Conservation (phyloP, 2,329 filamentous ascomycete species). For the Ophiocordyceps camponoti-floridani region DNA sequence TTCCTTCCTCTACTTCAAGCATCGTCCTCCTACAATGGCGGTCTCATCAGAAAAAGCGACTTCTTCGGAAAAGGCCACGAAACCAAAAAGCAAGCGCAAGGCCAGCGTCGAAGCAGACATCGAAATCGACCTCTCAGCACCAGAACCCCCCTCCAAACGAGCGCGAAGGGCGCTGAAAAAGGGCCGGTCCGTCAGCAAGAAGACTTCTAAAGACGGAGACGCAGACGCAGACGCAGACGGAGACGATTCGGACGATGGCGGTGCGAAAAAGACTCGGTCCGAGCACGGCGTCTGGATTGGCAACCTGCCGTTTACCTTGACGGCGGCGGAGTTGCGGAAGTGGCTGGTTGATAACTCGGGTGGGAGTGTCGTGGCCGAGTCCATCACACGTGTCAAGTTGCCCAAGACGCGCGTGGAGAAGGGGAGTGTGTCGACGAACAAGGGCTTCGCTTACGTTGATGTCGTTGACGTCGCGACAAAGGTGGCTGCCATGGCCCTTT, state of each 20-base stretch:
- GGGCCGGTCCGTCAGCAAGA: constrained; percentile 38
- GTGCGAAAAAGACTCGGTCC: constrained; percentile 40
- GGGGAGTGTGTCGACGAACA: constrained; percentile 37
- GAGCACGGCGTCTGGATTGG: constrained; percentile 89
- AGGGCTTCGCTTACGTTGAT: constrained; percentile 93
- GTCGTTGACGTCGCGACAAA: constrained; percentile 56
- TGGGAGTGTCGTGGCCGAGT: constrained; percentile 43
- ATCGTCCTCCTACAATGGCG: not conserved
- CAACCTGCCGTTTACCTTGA: constrained; percentile 74
- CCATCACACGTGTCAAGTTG: constrained; percentile 73
- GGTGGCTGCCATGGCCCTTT: constrained; percentile 64
- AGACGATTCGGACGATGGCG: constrained; percentile 15
- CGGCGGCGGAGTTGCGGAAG: constrained; percentile 52
- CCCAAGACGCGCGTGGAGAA: constrained; percentile 32
- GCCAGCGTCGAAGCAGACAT: constrained; percentile 46
- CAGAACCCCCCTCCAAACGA: constrained; percentile 90
- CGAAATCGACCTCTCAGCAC: constrained; percentile 76
- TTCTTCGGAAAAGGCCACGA: not conserved
- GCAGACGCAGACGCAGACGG: constrained; percentile 10
- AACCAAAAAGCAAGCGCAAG: constrained; percentile 43
- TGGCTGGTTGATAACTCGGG: constrained; percentile 64
- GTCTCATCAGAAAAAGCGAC: not conserved
- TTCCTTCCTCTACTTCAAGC: too few species aligned
- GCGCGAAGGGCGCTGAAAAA: constrained; percentile 83
- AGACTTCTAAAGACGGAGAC: constrained; percentile 14